Conservation (phyloP, 495 filamentous ascomycete genomes). For the Sordaria brevicollis region DNA sequence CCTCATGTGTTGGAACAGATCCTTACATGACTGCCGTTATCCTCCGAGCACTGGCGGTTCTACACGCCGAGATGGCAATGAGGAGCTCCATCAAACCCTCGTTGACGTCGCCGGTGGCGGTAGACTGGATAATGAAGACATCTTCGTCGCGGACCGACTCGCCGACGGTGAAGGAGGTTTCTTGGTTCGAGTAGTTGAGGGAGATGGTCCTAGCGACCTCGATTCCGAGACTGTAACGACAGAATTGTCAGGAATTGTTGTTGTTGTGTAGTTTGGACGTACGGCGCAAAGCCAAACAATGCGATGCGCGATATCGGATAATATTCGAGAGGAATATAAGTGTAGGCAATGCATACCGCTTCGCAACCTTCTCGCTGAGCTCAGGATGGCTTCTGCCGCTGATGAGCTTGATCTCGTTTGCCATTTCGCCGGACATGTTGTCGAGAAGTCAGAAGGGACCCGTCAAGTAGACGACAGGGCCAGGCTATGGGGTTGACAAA, state of each 20-base stretch:
- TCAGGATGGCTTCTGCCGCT: conserved; percentile 93
- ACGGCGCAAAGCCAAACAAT: not conserved
- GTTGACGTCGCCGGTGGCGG: conserved; percentile 92
- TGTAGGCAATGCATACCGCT: conserved; percentile 51
- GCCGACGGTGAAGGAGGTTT: conserved; percentile 93
- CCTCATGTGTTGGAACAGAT: not conserved
- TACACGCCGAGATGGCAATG: conserved; percentile 98
- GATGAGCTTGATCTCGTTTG: conserved; percentile 91
- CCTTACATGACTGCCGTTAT: conserved; percentile 28
- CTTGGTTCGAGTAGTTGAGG: conserved; percentile 94
- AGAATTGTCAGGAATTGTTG: conserved; percentile 5
- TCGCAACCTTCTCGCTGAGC: conserved; percentile 80
- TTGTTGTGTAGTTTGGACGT: not conserved
- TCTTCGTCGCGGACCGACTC: conserved; percentile 96
- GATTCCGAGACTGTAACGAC: conserved; percentile 71
- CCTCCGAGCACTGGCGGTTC: conserved; percentile 54
- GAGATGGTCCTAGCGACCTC: conserved; percentile 93
- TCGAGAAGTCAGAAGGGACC: conserved; percentile 3
- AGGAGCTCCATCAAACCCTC: conserved; percentile 97
- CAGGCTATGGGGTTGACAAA: conserved; percentile 1
- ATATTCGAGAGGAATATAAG: not conserved
- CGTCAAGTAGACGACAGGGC: conserved; percentile 12
- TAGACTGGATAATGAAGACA: conserved; percentile 96
- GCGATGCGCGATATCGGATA: not conserved
- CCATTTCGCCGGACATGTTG: conserved; percentile 39